phyloP scores from a whole-genome alignment of 2,329 filamentous ascomycete genomes.

The Plenodomus tracheiphilus region DNA sequence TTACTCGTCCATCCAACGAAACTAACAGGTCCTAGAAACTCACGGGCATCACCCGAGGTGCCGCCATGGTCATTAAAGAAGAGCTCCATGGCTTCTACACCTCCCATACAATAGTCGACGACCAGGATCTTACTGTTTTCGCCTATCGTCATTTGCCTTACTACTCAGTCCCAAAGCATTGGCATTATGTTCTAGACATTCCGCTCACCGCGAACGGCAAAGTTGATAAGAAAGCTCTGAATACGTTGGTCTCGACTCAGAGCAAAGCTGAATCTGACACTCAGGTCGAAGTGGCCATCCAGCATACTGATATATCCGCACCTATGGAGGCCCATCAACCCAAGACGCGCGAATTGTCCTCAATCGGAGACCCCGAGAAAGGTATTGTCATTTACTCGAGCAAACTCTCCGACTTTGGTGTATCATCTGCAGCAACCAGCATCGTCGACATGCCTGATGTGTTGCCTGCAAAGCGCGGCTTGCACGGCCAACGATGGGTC shows the following conservation, averaged over 20 bases:
- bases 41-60: conserved; percentile 53
- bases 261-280: conserved; percentile 7
- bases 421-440: conserved; percentile 10
- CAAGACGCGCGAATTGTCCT: background rate
- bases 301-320: background rate
- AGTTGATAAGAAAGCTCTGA: conserved; percentile 56
- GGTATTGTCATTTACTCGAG: conserved; percentile 9
- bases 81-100: conserved; percentile 58
- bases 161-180: conserved; percentile 57
- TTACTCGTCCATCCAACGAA: background rate
- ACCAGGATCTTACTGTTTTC: conserved; percentile 45
- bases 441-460: conserved; percentile 19
- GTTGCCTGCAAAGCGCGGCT: conserved; percentile 30
- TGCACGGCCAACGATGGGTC: conserved; percentile 35
- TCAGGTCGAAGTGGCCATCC: background rate
- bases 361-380: conserved; percentile 12
- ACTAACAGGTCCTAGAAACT: conserved; percentile 35
- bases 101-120: conserved; percentile 34
- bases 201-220: conserved; percentile 61
- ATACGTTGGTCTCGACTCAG: conserved; percentile 22
- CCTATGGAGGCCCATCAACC: background rate
- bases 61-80: conserved; percentile 53
- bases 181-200: conserved; percentile 50
- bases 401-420: conserved; percentile 15
- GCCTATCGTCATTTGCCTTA: conserved; percentile 55